Base-by-base conservation (phyloP, 805 yeast species). In the Nematodospora valgi region DNA sequence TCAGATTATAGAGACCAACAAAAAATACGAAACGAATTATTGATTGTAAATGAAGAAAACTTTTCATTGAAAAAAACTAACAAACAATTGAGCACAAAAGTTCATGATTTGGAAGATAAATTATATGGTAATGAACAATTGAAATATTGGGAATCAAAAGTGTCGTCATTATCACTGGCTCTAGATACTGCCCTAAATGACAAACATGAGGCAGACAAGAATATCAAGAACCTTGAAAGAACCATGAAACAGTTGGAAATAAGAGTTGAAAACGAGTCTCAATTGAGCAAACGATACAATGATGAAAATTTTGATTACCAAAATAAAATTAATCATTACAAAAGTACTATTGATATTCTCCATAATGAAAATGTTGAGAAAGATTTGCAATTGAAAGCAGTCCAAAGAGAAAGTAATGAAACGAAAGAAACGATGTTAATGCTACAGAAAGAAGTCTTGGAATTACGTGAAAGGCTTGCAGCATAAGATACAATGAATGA, bases 11-110 rank as follows among this genome's bases (percentile, higher is more conserved):
- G 43, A 39, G 70, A 62, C 33, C 66, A 59, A 43, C 64, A 57
- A 34, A 56, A 49, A 12, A 46, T 65, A 22, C 52, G 78, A 40
- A 72, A 73, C 29, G 77, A 77, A 30, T 70, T 74, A 25, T 61
- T 80, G 38, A 76, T 78, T 32, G 56, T 79, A 4, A 59, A 66
- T 16, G 86, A 84, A 54, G 93, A 84, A 50, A 82, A 80, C 48
- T 79, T 78, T 47, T 72, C 82, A 1, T 51, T 83, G 27, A 74
- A 72, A 18, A 79, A 69, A 41, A 70, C 68, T 40, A 78, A 81
- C 46, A 58, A 58, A 23, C 76, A 78, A 32, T 56, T 83, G 42
- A 68, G 61, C 34, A 37, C 40, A 11, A 74, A 75, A 44, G 60
- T 76, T 8, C 53, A 62, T 19, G 64, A 60, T 5, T 49, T 75